Evolutionary conservation across 441 rosid genomes (phyloP), one percentile per base, ranked within the genome.

Genomic region (Brassica balearica): DNA sequence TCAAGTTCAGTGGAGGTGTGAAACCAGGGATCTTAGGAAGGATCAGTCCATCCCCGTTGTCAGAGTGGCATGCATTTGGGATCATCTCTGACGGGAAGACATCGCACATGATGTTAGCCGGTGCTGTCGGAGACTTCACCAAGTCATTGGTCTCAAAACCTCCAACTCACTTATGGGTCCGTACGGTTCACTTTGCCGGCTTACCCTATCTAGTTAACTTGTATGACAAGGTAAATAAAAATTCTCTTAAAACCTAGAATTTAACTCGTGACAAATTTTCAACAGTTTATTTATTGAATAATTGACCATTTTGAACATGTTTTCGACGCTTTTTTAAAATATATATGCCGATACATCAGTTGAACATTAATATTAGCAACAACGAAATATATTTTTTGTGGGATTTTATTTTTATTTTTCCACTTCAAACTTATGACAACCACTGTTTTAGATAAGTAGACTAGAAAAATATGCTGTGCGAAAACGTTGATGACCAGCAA

Each of bases 11-110:
- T 1, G 97, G 94, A 2, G 97, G 98, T 10, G 84, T 90, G 19
- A 84, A 88, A 75, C 68, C 97, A 0, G 98, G 98, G 3, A 80
- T 91, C 10, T 61, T 93, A 17, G 96, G 98, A 1, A 79, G 98
- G 77, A 93, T 91, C 17, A 93, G 96, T 74, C 95, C 95, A 0
- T 93, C 94, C 1, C 98, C 93, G 3, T 75, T 91, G 1, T 90
- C 94, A 0, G 96, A 93, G 73, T 91, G 98, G 98, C 98, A 93
- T 6, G 93, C 97, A 4, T 91, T 93, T 7, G 97, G 95, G 4
- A 93, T 89, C 0, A 91, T 93, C 19, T 91, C 97, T 0, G 87
- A 88, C 29, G 88, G 89, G 10, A 85, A 91, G 79, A 72, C 77
- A 4, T 88, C 84, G 22, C 96, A 93, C 86, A 84, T 91, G 95